Base-by-base conservation (phyloP, 2,329 filamentous ascomycete species). In the Trichoderma pleuroti region DNA sequence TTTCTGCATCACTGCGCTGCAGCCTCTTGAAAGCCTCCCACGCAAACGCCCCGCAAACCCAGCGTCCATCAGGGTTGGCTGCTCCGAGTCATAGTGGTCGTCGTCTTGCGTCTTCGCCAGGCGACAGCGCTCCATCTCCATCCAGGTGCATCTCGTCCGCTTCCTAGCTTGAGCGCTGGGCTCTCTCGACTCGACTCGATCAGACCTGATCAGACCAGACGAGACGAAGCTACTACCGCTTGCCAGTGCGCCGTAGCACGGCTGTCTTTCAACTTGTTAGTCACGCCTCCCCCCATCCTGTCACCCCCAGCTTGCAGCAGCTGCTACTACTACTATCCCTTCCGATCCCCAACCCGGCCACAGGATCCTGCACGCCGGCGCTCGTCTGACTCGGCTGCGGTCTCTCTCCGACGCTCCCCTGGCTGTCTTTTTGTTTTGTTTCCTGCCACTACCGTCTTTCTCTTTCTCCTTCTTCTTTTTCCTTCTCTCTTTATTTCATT, bases 211-310 rank as follows among this genome's bases (percentile, higher is more conserved):
- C 46, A 52, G 11, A 52, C 46, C 46, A 52, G 61, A 32, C 36
- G 16, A 56, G 63, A 66, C 63, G 26, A 61, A 59, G 65, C n/a
- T 60, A 61, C n/a, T 60, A 61, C 54, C 39, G 46, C 46, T 21
- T 42, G 63, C 63, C 21, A 57, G 63, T 42, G 39, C 60, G 34
- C 59, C 59, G 46, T 64, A 18, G 46, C 46, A 46, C 68, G 30
- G 42, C 74, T 62, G 54, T 71, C 69, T 71, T 71, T 42, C 39
- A 54, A 16, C 49, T 59, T 71, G 70, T 71, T 78, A 77, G 76
- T 77, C 76, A 77, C 76, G 69, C 73, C 73, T 67, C 63, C 65
- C 67, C 64, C 63, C 67, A 70, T 63, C 72, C 68, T 71, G 65
- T 69, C 70, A 34, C 63, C 63, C 62, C 64, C 60, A 70, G 68